Evolutionary conservation across 331 rosid genomes (phyloP), one percentile per base, ranked within the genome.

Genomic region (Quercus tomentella): DNA sequence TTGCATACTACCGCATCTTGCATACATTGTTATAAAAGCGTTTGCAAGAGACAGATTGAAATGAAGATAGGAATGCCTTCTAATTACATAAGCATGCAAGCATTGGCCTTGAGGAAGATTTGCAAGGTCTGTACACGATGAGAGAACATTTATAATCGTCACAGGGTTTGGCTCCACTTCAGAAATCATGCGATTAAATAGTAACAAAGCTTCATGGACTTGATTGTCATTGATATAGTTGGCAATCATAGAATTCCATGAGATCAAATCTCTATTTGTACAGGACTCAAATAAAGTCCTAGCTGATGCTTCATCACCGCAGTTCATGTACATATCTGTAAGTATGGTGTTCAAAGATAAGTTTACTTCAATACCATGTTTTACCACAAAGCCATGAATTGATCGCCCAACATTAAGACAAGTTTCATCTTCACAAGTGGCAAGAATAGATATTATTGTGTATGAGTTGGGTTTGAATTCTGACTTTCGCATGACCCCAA

Each of bases 201-300:
- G 84, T 41, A 67, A 56, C 23, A 67, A 79, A 75, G 89, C 87
- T 85, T 83, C 55, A 3, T 75, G 66, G 4, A 77, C 73, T 68
- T 83, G 76, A 22, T 80, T 82, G 56, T 72, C 79, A 67, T 35
- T 85, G 30, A 85, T 67, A 30, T 83, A 81, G 67, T 80, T 73
- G 11, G 87, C 57, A 76, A 85, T 88, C 2, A 85, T 58, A 52
- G 91, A 82, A 76, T 88, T 88, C 89, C 89, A 88, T 21, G 84
- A 83, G 68, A 88, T 57, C 72, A 88, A 76, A 72, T 88, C 91
- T 55, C 74, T 80, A 20, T 72, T 21, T 28, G 86, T 76, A 58
- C 77, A 82, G n/a, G 72, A 57, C 79, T 79, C 85, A 78, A 85
- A 88, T 55, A 85, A 77, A 72, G 18, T 35, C 45, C 56, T 81